Evolutionary conservation across 2,329 filamentous ascomycete genomes (phyloP), one percentile per base, ranked within the genome.

Genomic region (Beauveria sp.): DNA sequence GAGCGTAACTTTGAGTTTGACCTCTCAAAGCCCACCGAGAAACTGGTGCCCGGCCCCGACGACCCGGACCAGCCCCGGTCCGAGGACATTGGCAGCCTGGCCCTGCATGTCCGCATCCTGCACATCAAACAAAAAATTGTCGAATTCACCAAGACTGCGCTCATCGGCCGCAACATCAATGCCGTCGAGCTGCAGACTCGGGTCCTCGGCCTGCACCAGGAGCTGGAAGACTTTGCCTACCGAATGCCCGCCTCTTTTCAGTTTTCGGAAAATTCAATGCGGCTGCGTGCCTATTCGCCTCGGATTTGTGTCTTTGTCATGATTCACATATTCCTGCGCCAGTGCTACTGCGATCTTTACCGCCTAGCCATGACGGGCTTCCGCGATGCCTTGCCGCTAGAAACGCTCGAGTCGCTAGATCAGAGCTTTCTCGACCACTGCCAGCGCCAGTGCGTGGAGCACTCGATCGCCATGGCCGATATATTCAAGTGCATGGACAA

Each of bases 281-380:
- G 81, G 16, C 72, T 85, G 26, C 78, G 82, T 6, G 80, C 81
- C 3, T 85, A 84, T 65, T 85, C 82, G 1, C 79, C 81, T 2
- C 75, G 82, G 3, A 75, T 85, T 5, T 83, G 81, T 63, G 80
- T 82, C 47, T 85, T 82, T 62, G 73, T 84, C 66, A 84, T 84
- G 81, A 84, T 84, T 10, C 82, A 85, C 64, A 74, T 85, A 9
- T 82, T 79, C 80, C 84, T 81, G 81, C 75, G 80, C 30, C 82
- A 84, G 63, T 85, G 82, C 62, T 78, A 84, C 65, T 81, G 81
- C 64, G 82, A 85, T 66, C 72, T 85, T 3, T 84, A 83, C 64
- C 79, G 82, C 1, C 73, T 84, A 7, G 80, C 78, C 2, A 73
- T 85, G 8, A 74, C 74, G 0, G 81, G 81, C 0, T 74, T 84